Evolutionary conservation across 2,329 filamentous ascomycete species (phyloP), one percentile per base, ranked within the genome.

Genomic region (Botrytis medusae): DNA sequence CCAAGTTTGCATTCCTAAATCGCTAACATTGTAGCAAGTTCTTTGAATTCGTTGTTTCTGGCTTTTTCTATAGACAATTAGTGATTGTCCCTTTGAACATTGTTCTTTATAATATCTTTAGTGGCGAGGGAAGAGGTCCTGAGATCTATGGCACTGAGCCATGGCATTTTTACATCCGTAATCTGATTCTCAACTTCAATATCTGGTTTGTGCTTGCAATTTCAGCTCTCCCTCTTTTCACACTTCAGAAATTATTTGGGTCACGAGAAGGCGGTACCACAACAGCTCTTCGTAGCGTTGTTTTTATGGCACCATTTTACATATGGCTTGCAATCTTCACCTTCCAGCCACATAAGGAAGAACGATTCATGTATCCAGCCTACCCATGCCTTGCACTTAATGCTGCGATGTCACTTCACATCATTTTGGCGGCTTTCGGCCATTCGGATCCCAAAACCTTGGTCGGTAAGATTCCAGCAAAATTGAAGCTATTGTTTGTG

Each of bases 331-430:
- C 84, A 5, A 96, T 98, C 75, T 98, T 99, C 84, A 95, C 93
- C 0, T 81, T 92, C 14, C 96, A 99, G 81, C 93, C 96, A 25
- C 96, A 99, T 84, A 99, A 99, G 80, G 96, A 99, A 82, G 96
- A 99, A 83, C 88, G 96, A 10, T 99, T 99, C 85, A 98, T 99
- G 95, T 99, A 97, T 79, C 96, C 96, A 0, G 93, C 90, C 2
- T 99, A 99, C 79, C 96, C 96, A 1, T 94, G 95, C 76, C 86
- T 99, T 54, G 92, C 93, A 0, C 86, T 99, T 51, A 98, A 97
- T 79, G 95, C 95, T 4, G 93, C 95, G 14, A 88, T 98, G 71
- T 89, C 93, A 6, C 84, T 97, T 51, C 94, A 98, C 81, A 92
- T 97, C 73, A 80, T 97, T 2, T 86, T 98, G 25, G 86, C 90